Base-by-base conservation (phyloP, 1,139 yeast genomes). In the Dujonia santamariae region DNA sequence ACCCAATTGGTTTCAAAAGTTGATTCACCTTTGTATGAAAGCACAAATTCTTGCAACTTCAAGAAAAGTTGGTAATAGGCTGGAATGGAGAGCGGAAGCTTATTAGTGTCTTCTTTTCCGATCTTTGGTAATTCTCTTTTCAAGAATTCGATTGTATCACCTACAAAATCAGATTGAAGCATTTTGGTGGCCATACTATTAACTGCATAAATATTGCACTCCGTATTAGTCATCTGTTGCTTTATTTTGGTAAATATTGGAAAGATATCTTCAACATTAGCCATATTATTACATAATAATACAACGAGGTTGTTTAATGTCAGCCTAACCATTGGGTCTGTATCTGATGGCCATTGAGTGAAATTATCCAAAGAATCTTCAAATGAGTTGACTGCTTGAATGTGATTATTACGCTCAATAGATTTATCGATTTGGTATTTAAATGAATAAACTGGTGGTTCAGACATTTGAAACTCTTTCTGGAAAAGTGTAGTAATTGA, bases 141-240 rank as follows among this genome's bases (percentile, higher is more conserved):
- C 46, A 85, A 56, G 45, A 81, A 66, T 40, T 72, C 77, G 16
- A 79, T 72, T 2, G 75, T 74, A 50, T 81, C 86, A 3, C 78
- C 80, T 4, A 76, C 68, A 37, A 61, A 68, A 28, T 73, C 72
- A 2, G 63, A 67, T 5, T 61, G 54, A 14, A 82, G 45, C 58
- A 80, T 71, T 47, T 66, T 57, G 11, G 50, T 43, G 13, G 78
- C 57, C 45, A 83, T 50, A 2, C 70, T 68, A 9, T 61, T 64
- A 28, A 80, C 67, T 0, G 83, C 68, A 13, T 65, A 67, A 6
- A 53, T 53, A 37, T 56, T 59, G 26, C 57, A 50, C 21, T 46
- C 50, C 3, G 50, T 39, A 26, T 56, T 53, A 8, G 50, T 51
- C 61, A 67, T 54, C 40, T 67, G 70, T 31, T 65, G 70, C 43